Percentiles rank a stretch among this genome's conserved stretches.
Conservation (phyloP, 176 grass and related monocot species). For the Eragrostis nindensis region DNA sequence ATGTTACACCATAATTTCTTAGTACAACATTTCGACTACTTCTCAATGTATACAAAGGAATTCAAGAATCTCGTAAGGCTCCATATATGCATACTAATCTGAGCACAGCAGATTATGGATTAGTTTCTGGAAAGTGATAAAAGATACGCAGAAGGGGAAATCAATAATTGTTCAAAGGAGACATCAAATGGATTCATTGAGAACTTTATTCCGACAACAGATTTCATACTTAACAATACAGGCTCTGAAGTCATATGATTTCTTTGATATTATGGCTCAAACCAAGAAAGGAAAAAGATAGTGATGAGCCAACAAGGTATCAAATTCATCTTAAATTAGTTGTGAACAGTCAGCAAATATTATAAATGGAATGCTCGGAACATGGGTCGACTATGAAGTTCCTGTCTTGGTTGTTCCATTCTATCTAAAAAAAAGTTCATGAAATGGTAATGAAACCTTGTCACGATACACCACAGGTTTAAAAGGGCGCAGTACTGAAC, state of each 20-base stretch:
- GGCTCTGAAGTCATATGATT: neutral
- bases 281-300: neutral
- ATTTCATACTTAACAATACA: neutral
- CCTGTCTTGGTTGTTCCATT: neutral
- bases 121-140: neutral
- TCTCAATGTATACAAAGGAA: neutral
- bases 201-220: neutral
- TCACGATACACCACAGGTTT: neutral
- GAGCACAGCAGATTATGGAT: neutral
- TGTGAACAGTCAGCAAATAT: neutral
- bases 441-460: neutral
- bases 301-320: neutral
- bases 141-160: neutral
- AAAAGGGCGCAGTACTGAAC: neutral
- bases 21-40: neutral
- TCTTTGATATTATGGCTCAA: neutral
- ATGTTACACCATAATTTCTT: no score
- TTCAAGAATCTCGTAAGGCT: neutral
- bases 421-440: neutral
- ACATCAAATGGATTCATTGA: neutral
- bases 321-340: neutral
- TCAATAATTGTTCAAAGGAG: neutral
- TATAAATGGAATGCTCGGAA: neutral
- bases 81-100: neutral
- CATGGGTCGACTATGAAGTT: neutral